Evolutionary conservation across 225 moss, liverwort and hornwort species (phyloP).

Genomic region (Antitrichia curtipendula): DNA sequence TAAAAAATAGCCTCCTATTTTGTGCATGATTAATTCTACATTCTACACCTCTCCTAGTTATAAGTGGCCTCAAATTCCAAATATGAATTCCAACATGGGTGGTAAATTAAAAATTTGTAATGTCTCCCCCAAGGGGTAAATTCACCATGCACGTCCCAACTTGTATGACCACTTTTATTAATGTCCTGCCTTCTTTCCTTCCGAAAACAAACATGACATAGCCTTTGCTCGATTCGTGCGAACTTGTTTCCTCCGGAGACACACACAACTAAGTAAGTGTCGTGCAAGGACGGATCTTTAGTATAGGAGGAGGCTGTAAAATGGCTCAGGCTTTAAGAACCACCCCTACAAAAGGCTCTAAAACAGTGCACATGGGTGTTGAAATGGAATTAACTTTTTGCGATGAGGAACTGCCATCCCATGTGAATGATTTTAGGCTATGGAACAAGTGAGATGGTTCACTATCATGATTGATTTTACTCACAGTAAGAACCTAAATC

Average conservation of each 20-base stretch:
- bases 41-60: not conserved
- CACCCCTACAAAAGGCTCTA: no score
- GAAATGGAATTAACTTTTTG: no score
- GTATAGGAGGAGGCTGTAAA: no score
- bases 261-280: not conserved
- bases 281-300: not conserved
- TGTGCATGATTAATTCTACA: not conserved
- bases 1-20: not conserved
- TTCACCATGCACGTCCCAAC: not conserved
- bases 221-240: not conserved
- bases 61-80: not conserved
- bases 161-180: no score
- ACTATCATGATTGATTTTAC: no score
- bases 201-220: no score
- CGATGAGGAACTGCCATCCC: no score
- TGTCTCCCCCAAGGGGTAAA: fast-evolving
- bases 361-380: no score
- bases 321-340: no score
- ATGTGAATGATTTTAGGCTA: no score
- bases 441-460: no score
- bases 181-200: not conserved
- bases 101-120: not conserved
- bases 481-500: no score
- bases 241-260: not conserved
- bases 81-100: not conserved